Conservation (phyloP, 2,329 filamentous ascomycete genomes). For the Claviceps maximensis region DNA sequence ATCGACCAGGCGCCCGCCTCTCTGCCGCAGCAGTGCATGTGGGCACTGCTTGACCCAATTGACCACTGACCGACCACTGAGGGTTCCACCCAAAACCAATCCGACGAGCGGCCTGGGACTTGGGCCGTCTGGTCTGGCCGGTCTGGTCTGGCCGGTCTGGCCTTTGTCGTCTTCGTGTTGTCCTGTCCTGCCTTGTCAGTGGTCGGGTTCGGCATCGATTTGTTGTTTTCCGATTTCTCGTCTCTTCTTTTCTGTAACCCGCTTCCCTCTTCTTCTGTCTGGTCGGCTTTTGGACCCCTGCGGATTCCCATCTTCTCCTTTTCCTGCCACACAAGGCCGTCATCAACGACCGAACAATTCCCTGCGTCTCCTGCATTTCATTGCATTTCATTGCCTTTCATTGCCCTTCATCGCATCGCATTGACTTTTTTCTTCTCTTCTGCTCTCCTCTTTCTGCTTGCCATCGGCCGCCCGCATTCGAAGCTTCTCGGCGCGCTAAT, state of each 20-base stretch:
- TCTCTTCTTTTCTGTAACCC: neutral
- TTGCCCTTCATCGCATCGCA: neutral
- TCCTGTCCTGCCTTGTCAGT: no score
- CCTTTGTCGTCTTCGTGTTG: no score
- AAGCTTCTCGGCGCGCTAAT: conserved; percentile 1
- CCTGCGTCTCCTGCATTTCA: neutral
- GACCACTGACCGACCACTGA: no score
- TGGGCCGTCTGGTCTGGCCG: no score
- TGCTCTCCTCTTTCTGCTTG: neutral
- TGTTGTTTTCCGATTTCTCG: neutral
- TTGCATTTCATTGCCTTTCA: neutral
- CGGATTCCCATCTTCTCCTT: neutral
- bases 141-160: no score
- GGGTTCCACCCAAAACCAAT: no score
- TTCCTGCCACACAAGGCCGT: neutral
- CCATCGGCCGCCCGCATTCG: neutral
- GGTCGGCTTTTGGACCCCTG: neutral
- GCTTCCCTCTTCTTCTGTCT: neutral
- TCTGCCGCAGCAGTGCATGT: no score
- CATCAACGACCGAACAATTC: neutral
- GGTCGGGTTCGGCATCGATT: neutral
- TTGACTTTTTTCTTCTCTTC: neutral
- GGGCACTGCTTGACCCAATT: no score
- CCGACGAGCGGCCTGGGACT: no score
- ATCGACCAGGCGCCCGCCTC: no score